Conservation (phyloP, 2,329 filamentous ascomycete species). For the Calonectria ilicicola region DNA sequence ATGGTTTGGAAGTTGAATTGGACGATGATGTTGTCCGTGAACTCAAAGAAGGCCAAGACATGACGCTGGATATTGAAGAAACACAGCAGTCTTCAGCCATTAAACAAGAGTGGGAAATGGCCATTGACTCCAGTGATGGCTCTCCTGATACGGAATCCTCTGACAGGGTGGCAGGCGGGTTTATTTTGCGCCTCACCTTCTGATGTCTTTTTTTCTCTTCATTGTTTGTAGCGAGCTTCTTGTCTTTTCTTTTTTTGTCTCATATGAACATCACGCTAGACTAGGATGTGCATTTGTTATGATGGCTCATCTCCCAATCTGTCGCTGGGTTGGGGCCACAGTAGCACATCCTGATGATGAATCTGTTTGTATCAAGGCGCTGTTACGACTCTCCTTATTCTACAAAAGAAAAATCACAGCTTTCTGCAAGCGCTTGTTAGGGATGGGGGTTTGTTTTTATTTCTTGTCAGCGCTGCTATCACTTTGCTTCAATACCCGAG, state of each 20-base stretch:
- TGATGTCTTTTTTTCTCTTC: constrained; percentile 43
- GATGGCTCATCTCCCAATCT: constrained; percentile 36
- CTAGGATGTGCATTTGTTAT: constrained; percentile 38
- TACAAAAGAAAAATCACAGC: constrained; percentile 44
- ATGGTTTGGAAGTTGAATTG: constrained; percentile 84
- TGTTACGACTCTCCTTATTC: constrained; percentile 38
- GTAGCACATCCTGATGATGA: constrained; percentile 37
- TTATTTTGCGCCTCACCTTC: constrained; percentile 61
- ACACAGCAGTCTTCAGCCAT: constrained; percentile 46
- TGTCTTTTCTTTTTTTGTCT: constrained; percentile 14
- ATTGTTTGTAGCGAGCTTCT: neutral
- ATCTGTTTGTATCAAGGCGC: constrained; percentile 38
- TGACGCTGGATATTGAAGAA: constrained; percentile 77
- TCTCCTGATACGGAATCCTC: constrained; percentile 22
- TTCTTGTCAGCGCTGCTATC: constrained; percentile 21
- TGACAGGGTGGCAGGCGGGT: constrained; percentile 44
- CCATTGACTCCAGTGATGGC: constrained; percentile 60
- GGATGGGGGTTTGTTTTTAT: constrained; percentile 15
- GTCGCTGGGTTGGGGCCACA: constrained; percentile 40
- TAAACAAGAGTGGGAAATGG: constrained; percentile 74
- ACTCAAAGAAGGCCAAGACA: constrained; percentile 90
- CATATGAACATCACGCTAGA: constrained; percentile 37
- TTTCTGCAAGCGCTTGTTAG: constrained; percentile 28
- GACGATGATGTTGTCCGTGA: constrained; percentile 91
- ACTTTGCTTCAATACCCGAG: constrained; percentile 26